Percentiles rank a stretch among this genome's conserved stretches.
Conservation (phyloP, 257 asterid species). For the Avicennia marina region DNA sequence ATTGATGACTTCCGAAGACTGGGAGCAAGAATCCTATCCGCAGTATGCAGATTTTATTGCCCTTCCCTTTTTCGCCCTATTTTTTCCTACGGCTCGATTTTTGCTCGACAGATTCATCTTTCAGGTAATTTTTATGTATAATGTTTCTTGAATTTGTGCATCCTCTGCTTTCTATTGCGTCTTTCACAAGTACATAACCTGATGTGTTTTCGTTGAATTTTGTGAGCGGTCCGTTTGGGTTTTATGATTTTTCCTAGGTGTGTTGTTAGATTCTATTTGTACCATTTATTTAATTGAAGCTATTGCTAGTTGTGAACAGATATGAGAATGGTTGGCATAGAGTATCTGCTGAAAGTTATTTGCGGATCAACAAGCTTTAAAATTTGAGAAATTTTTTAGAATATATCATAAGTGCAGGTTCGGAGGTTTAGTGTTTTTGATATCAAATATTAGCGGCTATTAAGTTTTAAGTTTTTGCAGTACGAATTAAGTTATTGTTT, state of each 20-base stretch:
- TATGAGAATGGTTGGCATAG: too few species aligned
- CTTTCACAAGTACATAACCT: background rate
- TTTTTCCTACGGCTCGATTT: constrained; percentile 72
- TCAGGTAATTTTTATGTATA: constrained; percentile 43
- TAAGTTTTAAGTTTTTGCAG: background rate
- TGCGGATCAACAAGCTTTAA: too few species aligned
- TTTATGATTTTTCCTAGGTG: constrained; percentile 2
- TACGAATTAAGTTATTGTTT: background rate
- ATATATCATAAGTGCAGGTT: background rate
- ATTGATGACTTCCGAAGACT: constrained; percentile 40
- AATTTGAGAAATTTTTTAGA: background rate
- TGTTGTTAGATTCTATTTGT: constrained; percentile 9
- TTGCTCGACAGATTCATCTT: constrained; percentile 88
- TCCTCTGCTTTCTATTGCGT: background rate
- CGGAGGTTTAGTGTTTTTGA: background rate
- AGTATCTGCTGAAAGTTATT: background rate
- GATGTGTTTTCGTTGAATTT: constrained; percentile 17
- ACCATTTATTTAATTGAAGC: constrained; percentile 6
- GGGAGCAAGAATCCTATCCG: constrained; percentile 82
- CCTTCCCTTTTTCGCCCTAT: constrained; percentile 68
- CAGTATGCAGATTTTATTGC: constrained; percentile 58
- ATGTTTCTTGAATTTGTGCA: background rate
- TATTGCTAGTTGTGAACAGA: constrained; percentile 7
- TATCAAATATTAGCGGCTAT: background rate
- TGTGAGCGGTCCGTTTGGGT: constrained; percentile 11